Conservation (phyloP, 176 grass and related monocot genomes). For the Secale cereale region DNA sequence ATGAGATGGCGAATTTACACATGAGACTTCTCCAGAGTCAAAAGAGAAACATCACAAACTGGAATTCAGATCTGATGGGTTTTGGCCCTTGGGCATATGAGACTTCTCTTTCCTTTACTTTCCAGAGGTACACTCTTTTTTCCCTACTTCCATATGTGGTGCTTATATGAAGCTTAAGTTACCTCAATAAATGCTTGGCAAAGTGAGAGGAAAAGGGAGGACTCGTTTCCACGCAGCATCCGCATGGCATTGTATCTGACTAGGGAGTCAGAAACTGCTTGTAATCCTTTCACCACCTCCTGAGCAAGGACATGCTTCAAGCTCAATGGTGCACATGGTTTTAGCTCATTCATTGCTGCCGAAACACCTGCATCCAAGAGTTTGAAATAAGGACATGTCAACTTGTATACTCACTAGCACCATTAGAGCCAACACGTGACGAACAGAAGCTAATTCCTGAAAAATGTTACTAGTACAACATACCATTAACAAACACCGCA, state of each 20-base stretch:
- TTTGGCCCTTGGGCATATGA: not conserved
- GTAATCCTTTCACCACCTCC: slow-evolving; percentile 83
- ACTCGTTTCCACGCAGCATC: slow-evolving; percentile 88
- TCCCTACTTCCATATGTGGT: not conserved
- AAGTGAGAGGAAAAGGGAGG: slow-evolving; percentile 81
- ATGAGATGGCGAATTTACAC: slow-evolving; percentile 18
- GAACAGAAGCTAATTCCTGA: not conserved
- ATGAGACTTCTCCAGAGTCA: not conserved
- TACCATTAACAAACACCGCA: slow-evolving; percentile 98
- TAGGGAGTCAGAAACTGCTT: slow-evolving; percentile 86
- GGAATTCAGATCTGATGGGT: not conserved
- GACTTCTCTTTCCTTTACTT: not conserved
- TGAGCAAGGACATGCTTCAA: slow-evolving; percentile 77
- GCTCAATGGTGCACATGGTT: slow-evolving; percentile 82
- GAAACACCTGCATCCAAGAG: slow-evolving; percentile 72
- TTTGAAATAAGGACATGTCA: not conserved
- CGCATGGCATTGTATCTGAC: slow-evolving; percentile 95
- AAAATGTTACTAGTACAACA: not conserved
- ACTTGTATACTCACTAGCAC: slow-evolving; percentile 6
- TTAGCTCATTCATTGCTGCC: slow-evolving; percentile 92
- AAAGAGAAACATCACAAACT: not conserved
- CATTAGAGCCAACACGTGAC: not conserved
- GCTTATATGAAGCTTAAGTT: slow-evolving; percentile 14
- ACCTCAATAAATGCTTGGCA: slow-evolving; percentile 95
- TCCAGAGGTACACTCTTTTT: not conserved